These are phyloP conservation scores for Aspergillus pseudotamarii DNA, from an alignment of 2,329 filamentous ascomycete species.

Conservation along the genomic window DNA sequence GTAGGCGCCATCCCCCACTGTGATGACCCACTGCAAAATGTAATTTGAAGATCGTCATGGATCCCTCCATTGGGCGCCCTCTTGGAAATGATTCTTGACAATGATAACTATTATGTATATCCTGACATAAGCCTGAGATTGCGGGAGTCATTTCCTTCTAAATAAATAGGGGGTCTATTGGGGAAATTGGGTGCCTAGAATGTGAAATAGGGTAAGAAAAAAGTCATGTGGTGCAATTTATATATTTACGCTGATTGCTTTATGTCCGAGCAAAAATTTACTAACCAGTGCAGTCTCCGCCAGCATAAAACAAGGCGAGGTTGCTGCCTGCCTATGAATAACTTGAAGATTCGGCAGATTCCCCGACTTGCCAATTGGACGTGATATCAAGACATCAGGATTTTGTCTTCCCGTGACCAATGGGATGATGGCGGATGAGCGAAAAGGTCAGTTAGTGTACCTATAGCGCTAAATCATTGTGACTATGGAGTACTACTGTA, in stretches of 20 bases:
- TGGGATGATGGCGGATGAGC: not conserved
- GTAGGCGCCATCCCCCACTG: constrained; percentile 26
- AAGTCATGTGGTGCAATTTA: not conserved
- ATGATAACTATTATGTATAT: not conserved
- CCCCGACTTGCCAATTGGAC: not conserved
- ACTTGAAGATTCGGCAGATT: not conserved
- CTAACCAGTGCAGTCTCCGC: not conserved
- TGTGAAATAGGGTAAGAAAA: not conserved
- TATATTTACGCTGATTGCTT: not conserved
- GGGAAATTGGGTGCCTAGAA: not conserved
- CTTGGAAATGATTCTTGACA: not conserved
- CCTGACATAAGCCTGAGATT: not conserved
- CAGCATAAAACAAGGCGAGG: not conserved
- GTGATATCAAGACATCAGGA: not conserved
- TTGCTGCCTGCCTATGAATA: not conserved
- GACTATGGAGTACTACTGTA: not conserved
- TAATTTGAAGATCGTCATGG: constrained; percentile 18
- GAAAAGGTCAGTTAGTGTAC: not conserved
- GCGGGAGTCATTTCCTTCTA: not conserved
- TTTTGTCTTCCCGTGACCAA: not conserved
- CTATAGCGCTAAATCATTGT: not conserved
- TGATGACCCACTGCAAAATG: constrained; percentile 19
- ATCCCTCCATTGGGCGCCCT: not conserved
- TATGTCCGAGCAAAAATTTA: not conserved
- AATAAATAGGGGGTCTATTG: not conserved